phyloP scores from a whole-genome alignment of 202 grass and related monocot species.

The Eragrostis tef region DNA sequence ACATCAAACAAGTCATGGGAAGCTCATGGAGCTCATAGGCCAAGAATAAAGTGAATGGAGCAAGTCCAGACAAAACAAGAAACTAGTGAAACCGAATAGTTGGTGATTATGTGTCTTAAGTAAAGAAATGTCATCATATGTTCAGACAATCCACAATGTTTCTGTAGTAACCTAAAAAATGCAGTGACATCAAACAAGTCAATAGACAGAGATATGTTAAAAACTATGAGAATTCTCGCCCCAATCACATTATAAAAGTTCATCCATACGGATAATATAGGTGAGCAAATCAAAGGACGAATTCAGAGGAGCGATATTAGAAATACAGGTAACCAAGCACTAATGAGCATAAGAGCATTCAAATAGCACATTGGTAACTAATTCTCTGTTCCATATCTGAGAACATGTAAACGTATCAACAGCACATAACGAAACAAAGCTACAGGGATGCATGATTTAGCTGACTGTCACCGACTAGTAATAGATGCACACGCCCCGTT shows the following conservation, averaged over 20 bases:
- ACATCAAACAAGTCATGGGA: background rate
- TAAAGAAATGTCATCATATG: background rate
- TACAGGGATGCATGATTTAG: background rate
- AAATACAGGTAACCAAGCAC: slow-evolving; percentile 4
- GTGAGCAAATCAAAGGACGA: background rate
- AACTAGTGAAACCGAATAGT: background rate
- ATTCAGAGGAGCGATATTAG: background rate
- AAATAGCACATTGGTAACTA: background rate
- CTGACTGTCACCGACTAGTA: background rate
- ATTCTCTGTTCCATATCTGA: background rate
- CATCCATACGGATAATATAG: background rate
- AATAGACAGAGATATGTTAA: background rate
- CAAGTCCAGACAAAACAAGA: background rate
- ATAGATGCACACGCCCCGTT: background rate
- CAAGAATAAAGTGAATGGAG: background rate
- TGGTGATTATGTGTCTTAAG: background rate
- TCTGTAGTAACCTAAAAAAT: background rate
- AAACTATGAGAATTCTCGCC: background rate
- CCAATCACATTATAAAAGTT: background rate
- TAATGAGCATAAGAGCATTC: slow-evolving; percentile 14
- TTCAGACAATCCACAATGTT: background rate
- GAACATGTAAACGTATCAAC: background rate
- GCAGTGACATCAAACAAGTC: background rate
- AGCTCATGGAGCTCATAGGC: slow-evolving; percentile 3
- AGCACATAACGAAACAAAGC: background rate